Conservation (phyloP, 2,329 filamentous ascomycete genomes). For the Pseudopyricularia cyperi region DNA sequence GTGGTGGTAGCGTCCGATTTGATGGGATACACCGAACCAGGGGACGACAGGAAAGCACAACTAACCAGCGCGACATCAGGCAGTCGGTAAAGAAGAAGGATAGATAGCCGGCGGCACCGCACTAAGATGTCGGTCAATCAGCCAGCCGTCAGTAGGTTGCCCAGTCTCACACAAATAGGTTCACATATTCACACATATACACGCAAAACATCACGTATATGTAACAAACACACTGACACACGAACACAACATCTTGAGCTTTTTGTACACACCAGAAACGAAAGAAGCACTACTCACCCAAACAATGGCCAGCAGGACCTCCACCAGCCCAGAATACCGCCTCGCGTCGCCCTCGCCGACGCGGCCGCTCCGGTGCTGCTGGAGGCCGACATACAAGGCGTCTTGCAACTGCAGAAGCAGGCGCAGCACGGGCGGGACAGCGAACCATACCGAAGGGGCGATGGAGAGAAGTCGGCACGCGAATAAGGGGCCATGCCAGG, state of each 20-base stretch:
- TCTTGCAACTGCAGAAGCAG: conserved; percentile 52
- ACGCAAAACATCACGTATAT: not conserved
- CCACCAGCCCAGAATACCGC: conserved; percentile 32
- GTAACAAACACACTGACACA: conserved; percentile 1
- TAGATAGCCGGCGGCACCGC: conserved; percentile 62
- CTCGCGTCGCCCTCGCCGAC: conserved; percentile 2
- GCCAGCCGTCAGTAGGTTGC: not conserved
- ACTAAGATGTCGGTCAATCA: conserved; percentile 28
- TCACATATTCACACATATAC: not conserved
- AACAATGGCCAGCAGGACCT: conserved; percentile 59
- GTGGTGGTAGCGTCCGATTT: not conserved
- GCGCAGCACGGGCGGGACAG: conserved; percentile 53
- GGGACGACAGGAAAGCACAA: not conserved
- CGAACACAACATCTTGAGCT: not conserved
- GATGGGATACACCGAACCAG: not conserved
- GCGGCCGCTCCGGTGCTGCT: not conserved
- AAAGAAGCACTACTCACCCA: conserved; percentile 44
- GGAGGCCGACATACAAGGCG: conserved; percentile 6
- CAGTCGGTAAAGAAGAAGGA: conserved; percentile 77
- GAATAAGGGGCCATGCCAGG: conserved; percentile 63
- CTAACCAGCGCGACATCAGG: conserved; percentile 69
- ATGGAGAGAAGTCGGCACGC: conserved; percentile 61
- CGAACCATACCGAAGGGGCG: conserved; percentile 59
- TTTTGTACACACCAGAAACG: too few relatives aligned
- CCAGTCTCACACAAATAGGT: not conserved